Conservation (phyloP, 2,329 filamentous ascomycete genomes). For the Phaeosphaeria sp. region DNA sequence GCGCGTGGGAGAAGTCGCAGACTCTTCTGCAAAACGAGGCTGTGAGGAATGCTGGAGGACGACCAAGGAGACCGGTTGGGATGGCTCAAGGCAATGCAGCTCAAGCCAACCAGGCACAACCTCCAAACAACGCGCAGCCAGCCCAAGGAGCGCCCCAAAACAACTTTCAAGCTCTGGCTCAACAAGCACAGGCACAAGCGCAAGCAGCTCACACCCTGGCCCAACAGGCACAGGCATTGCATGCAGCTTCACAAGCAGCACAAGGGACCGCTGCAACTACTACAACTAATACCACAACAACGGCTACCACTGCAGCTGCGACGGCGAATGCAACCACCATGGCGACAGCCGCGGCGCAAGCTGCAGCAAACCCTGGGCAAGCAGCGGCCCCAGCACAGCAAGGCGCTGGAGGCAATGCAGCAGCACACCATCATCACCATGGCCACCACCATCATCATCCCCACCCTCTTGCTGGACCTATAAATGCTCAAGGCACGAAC, state of each 20-base stretch:
- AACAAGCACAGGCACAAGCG: constrained; percentile 46
- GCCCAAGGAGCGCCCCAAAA: constrained; percentile 23
- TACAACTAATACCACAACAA: constrained; percentile 17
- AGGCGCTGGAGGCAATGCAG: constrained; percentile 21
- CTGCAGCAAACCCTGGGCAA: constrained; percentile 16
- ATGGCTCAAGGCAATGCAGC: constrained; percentile 26
- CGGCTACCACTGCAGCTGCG: constrained; percentile 9
- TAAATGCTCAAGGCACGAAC: constrained; percentile 47
- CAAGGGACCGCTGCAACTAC: constrained; percentile 10
- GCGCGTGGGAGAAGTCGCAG: constrained; percentile 81
- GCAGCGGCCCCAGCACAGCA: constrained; percentile 18
- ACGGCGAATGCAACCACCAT: constrained; percentile 13
- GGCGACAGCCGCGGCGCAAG: constrained; percentile 10
- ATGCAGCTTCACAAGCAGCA: constrained; percentile 39
- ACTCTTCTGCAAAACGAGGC: constrained; percentile 77
- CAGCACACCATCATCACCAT: constrained; percentile 27
- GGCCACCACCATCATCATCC: constrained; percentile 43
- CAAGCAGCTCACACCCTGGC: constrained; percentile 43
- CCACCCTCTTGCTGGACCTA: constrained; percentile 29
- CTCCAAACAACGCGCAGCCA: constrained; percentile 22
- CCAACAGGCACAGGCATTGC: constrained; percentile 45
- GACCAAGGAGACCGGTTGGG: constrained; percentile 37
- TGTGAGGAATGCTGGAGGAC: constrained; percentile 54
- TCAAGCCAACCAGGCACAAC: constrained; percentile 21
- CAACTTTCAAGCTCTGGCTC: constrained; percentile 42